A percentile compares a stretch with the other conserved stretches of the same genome.
These are phyloP conservation scores for Pisolithus albus DNA, from an alignment of 768 basidiomycete genomes.

Conservation along the genomic window DNA sequence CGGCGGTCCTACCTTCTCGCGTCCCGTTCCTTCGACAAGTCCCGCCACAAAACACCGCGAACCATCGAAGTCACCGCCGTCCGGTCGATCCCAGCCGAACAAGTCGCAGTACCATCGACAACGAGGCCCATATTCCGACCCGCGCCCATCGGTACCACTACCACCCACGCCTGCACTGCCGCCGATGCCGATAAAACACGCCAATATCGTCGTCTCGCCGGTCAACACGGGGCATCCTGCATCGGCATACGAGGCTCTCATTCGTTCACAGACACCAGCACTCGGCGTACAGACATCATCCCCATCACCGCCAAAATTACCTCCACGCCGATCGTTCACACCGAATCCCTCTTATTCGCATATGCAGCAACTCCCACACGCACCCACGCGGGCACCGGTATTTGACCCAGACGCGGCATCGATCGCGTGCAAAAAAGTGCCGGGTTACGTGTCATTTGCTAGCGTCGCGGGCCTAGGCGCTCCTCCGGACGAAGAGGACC, in stretches of 20 bases:
- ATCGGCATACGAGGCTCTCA: conserved; percentile 6
- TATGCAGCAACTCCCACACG: conserved; percentile 3
- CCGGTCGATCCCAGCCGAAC: conserved; percentile 12
- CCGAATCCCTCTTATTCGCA: conserved; percentile 9
- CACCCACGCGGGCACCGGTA: conserved; percentile 29
- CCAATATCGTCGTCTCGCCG: conserved; percentile 16
- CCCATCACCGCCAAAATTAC: neutral
- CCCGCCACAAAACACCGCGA: conserved; percentile 7
- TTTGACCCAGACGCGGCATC: conserved; percentile 62
- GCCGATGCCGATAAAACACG: conserved; percentile 24
- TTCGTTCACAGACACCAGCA: conserved; percentile 2
- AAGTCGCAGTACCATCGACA: conserved; percentile 16
- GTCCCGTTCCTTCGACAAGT: conserved; percentile 9
- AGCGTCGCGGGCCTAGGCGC: conserved; percentile 60
- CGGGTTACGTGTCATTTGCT: conserved; percentile 65
- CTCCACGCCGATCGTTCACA: neutral
- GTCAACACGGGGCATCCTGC: conserved; percentile 14
- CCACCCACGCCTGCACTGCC: conserved; percentile 24
- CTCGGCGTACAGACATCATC: neutral
- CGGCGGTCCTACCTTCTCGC: conserved; percentile 8
- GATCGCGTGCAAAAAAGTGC: conserved; percentile 46
- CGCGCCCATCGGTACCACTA: conserved; percentile 19
- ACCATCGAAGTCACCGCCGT: conserved; percentile 8
- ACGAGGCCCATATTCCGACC: conserved; percentile 4
- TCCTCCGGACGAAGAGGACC: conserved; percentile 44